Conservation (phyloP, 495 filamentous ascomycete species). For the Hyaloscypha finlandica region DNA sequence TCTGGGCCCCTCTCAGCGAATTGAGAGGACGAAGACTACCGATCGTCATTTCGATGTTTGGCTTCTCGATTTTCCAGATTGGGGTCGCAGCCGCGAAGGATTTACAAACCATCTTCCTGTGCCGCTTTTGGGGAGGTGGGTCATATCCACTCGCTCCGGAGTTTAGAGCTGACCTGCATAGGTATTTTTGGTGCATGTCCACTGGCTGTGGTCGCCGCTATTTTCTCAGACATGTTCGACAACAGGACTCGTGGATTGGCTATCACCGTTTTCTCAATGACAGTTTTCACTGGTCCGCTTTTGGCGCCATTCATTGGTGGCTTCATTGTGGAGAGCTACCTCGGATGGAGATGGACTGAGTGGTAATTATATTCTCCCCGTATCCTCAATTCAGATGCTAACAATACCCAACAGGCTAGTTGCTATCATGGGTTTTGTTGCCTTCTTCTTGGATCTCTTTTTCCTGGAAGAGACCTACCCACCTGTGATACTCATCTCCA, state of each 20-base stretch:
- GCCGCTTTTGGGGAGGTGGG: constrained; percentile 76
- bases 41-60: constrained; percentile 72
- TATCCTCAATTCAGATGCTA: background rate
- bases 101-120: constrained; percentile 78
- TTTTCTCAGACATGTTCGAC: constrained; percentile 88
- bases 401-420: constrained; percentile 36
- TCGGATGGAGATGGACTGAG: constrained; percentile 9
- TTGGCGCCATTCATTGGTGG: constrained; percentile 84
- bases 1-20: constrained; percentile 77
- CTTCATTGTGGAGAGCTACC: constrained; percentile 68
- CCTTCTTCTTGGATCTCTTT: constrained; percentile 68
- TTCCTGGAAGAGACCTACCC: constrained; percentile 86
- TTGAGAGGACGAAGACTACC: constrained; percentile 74
- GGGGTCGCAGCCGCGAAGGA: constrained; percentile 74
- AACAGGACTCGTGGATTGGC: constrained; percentile 78
- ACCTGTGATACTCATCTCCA: constrained; percentile 73
- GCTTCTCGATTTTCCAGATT: constrained; percentile 75
- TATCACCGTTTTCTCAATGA: constrained; percentile 80
- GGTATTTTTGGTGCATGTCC: constrained; percentile 72
- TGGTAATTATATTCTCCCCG: constrained; percentile 38
- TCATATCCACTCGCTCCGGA: constrained; percentile 35
- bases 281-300: constrained; percentile 80
- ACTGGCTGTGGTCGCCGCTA: constrained; percentile 79
- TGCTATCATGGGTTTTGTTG: constrained; percentile 73
- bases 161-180: constrained; percentile 22